These are phyloP conservation scores for Epithemia pelagica DNA, from an alignment of 108 stramenopile species.

Conservation along the genomic window DNA sequence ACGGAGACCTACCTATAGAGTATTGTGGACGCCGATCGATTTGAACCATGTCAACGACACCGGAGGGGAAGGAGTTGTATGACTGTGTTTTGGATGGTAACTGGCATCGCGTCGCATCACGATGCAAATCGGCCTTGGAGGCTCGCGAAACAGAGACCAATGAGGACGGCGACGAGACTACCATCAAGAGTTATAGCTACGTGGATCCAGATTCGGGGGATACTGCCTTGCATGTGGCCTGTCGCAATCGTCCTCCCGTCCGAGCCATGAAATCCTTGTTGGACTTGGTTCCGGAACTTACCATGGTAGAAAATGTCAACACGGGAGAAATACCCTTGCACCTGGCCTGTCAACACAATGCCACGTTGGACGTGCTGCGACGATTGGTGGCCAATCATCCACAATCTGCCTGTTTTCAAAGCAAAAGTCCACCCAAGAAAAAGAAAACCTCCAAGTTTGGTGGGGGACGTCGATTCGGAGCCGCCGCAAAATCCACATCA, in stretches of 20 bases:
- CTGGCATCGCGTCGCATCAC: slow-evolving; percentile 9
- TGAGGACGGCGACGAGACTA: slow-evolving; percentile 2
- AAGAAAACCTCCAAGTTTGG: slow-evolving; percentile 9
- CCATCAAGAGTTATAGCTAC: neutral
- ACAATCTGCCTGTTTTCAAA: slow-evolving; percentile 6
- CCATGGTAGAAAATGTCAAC: neutral
- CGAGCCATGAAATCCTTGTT: slow-evolving; percentile 19
- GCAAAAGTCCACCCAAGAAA: neutral
- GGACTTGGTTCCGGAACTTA: slow-evolving; percentile 19
- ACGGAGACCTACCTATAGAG: too few relatives aligned
- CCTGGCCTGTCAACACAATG: slow-evolving; percentile 25
- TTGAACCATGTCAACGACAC: neutral
- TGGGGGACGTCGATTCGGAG: neutral
- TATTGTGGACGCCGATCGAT: too few relatives aligned
- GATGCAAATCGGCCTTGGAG: neutral
- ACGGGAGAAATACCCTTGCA: slow-evolving; percentile 30
- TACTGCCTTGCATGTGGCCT: slow-evolving; percentile 26
- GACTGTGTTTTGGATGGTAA: slow-evolving; percentile 24
- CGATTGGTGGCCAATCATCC: neutral
- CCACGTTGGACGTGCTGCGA: slow-evolving; percentile 4
- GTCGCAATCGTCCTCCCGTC: slow-evolving; percentile 22
- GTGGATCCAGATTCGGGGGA: slow-evolving; percentile 22
- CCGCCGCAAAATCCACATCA: neutral
- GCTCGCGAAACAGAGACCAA: too few relatives aligned
- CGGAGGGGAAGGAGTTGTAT: slow-evolving; percentile 12